phyloP scores from a whole-genome alignment of 805 yeast species.

The Hanseniaspora lindneri region DNA sequence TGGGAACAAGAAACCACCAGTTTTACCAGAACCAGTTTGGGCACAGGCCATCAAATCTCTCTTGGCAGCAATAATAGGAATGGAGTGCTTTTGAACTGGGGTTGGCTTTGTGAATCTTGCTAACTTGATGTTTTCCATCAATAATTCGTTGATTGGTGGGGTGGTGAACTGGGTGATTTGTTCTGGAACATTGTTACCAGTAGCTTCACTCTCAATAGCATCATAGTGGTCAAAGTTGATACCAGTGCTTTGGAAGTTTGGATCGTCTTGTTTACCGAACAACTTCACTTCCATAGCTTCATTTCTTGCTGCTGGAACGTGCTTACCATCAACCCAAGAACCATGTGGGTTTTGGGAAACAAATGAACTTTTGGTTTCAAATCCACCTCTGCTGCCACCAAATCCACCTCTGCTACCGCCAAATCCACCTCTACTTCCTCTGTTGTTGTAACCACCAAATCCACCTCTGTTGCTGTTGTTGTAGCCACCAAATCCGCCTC shows the following conservation, averaged over 20 bases:
- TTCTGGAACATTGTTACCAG: constrained; percentile 91
- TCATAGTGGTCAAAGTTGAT: constrained; percentile 97
- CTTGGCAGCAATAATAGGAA: constrained; percentile 78
- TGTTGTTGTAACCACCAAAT: constrained; percentile 30
- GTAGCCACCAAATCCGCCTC: constrained; percentile 27
- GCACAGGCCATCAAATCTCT: constrained; percentile 96
- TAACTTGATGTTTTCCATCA: constrained; percentile 73
- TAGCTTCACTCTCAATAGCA: constrained; percentile 95
- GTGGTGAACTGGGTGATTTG: constrained; percentile 76
- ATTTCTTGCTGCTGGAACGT: constrained; percentile 66
- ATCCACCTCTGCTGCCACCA: constrained; percentile 28
- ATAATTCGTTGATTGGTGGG: constrained; percentile 80
- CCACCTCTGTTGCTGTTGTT: constrained; percentile 30
- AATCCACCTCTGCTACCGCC: constrained; percentile 28
- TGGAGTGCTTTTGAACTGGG: constrained; percentile 88
- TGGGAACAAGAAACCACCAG: constrained; percentile 99
- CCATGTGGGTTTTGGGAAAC: constrained; percentile 45
- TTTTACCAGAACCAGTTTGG: constrained; percentile 98
- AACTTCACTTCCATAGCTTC: constrained; percentile 62
- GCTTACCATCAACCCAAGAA: constrained; percentile 75
- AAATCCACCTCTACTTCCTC: constrained; percentile 30
- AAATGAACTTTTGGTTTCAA: constrained; percentile 20
- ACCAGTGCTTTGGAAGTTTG: constrained; percentile 80
- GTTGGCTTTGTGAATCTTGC: constrained; percentile 94
- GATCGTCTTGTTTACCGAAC: constrained; percentile 62